Evolutionary conservation across 176 grass and related monocot genomes (phyloP), one percentile per base, ranked within the genome.

Genomic region (Dactylis glomerata): DNA sequence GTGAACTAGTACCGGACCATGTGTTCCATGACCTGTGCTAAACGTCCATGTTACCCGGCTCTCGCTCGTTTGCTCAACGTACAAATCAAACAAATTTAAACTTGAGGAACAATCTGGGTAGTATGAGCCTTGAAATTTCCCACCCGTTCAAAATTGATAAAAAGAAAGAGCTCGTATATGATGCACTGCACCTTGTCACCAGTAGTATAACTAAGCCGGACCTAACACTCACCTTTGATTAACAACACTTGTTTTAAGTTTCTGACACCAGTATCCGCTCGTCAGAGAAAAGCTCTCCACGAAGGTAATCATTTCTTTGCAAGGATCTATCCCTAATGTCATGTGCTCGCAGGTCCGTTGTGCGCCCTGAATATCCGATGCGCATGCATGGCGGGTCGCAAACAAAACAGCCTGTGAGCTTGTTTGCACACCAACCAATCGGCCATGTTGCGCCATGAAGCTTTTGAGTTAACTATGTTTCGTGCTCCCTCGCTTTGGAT

Each of bases 331-430:
- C 57, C 17, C 30, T 22, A 28, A 36, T 36, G 2, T 8, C 24
- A 54, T 6, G 26, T 76, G 65, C 6, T 74, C 79, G 49, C 5
- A 65, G 61, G 63, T 68, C 26, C 30, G 69, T 24, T 66, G 63
- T 6, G 20, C 33, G 1, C 45, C 1, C 4, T 24, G 23, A 59
- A 27, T 59, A 27, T 27, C 3, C 24, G 24, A 19, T 33, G 65
- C 17, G 4, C n/a, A 50, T n/a, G n/a, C n/a, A n/a, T n/a, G n/a
- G n/a, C n/a, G n/a, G n/a, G n/a, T n/a, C n/a, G 12, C 37, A 16
- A n/a, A 22, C 28, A 70, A 6, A 77, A 70, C 86, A 88, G 75
- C 47, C 76, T 84, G 82, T 66, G 4, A 37, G 26, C 16, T 81
- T 75, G 46, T 54, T 84, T 58, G 69, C 76, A 50, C 56, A 57